A percentile compares a stretch with the other conserved stretches of the same genome.
Evolutionary conservation across 192 early-diverging fungal species (phyloP).

Genomic region (Gonapodya sp.): DNA sequence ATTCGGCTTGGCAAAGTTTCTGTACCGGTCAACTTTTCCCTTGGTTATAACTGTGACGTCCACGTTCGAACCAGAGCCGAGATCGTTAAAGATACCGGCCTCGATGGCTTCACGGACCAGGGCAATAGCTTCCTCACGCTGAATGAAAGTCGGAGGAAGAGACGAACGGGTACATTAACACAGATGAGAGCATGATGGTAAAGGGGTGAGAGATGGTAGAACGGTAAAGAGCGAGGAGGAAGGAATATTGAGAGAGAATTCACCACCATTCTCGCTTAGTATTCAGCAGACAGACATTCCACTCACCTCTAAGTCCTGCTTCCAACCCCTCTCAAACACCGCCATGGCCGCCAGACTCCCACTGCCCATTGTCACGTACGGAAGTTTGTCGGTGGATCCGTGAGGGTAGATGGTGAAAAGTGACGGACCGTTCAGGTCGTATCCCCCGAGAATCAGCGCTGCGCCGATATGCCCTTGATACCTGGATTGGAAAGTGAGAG

Average conservation of each 20-base stretch:
- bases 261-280: too few species aligned
- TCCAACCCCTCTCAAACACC: constrained; percentile 85
- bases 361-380: constrained; percentile 92
- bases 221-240: too few species aligned
- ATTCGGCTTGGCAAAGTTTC: constrained; percentile 81
- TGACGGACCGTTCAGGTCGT: constrained; percentile 81
- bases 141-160: constrained; percentile 2
- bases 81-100: constrained; percentile 97
- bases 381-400: constrained; percentile 91
- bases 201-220: too few species aligned
- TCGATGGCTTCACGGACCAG: constrained; percentile 89
- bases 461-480: constrained; percentile 96
- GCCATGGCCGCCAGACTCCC: constrained; percentile 94
- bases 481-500: constrained; percentile 28
- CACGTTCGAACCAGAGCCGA: constrained; percentile 95
- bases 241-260: too few species aligned
- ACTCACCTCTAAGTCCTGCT: constrained; percentile 55
- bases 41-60: constrained; percentile 88
- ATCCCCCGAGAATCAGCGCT: constrained; percentile 87
- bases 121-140: constrained; percentile 81
- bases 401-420: constrained; percentile 89
- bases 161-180: background rate
- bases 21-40: constrained; percentile 69
- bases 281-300: background rate
- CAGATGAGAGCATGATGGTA: too few species aligned